phyloP scores from a whole-genome alignment of 176 grass and related monocot species.

The Tuctoria greenei region DNA sequence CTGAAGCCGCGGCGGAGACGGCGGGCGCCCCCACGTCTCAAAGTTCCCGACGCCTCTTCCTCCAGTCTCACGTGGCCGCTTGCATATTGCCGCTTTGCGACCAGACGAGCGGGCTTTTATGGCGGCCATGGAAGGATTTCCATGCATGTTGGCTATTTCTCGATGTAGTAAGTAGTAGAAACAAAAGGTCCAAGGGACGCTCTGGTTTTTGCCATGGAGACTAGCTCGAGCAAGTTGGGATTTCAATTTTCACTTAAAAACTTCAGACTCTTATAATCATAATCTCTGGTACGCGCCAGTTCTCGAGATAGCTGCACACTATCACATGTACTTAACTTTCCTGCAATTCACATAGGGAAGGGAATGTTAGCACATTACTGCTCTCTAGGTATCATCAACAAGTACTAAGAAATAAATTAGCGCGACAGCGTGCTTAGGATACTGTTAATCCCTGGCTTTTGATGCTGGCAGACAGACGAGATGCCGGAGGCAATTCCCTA shows the following conservation, averaged over 20 bases:
- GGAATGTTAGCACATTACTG: neutral
- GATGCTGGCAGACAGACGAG: slow-evolving; percentile 24
- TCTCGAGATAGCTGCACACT: neutral
- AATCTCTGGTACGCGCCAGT: neutral
- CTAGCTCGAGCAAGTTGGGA: neutral
- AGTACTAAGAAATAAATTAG: neutral
- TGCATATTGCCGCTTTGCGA: slow-evolving; percentile 6
- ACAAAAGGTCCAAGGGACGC: neutral
- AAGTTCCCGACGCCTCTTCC: slow-evolving; percentile 43
- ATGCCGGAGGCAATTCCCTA: slow-evolving; percentile 30
- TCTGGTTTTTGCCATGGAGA: neutral
- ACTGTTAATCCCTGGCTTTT: slow-evolving; percentile 37
- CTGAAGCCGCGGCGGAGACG: slow-evolving; percentile 42
- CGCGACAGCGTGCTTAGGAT: slow-evolving; percentile 36
- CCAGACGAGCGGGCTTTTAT: neutral
- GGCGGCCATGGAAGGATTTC: neutral
- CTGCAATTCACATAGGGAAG: neutral
- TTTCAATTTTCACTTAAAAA: neutral
- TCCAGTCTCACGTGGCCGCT: slow-evolving; percentile 33
- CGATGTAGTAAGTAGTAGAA: no score
- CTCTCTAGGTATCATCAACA: no score
- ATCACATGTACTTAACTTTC: neutral
- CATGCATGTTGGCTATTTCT: no score
- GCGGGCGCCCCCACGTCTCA: slow-evolving; percentile 44
- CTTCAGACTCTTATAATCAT: neutral